These are phyloP conservation scores for Diaporthe caulivora DNA, from an alignment of 2,329 filamentous ascomycete genomes.

Conservation along the genomic window DNA sequence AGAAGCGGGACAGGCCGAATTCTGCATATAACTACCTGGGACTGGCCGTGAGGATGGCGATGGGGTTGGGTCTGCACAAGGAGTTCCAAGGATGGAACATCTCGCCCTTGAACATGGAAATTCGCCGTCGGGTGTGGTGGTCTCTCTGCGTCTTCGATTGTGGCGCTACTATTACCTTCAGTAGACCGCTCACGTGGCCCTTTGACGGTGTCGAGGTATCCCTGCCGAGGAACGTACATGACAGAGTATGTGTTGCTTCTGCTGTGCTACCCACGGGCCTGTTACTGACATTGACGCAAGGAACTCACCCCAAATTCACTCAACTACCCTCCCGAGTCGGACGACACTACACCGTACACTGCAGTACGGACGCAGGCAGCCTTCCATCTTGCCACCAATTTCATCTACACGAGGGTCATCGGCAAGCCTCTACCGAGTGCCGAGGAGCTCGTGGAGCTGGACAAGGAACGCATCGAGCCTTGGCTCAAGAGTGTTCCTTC, in stretches of 20 bases:
- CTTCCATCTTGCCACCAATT: slow-evolving; percentile 58
- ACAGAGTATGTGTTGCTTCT: slow-evolving; percentile 40
- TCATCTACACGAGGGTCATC: slow-evolving; percentile 60
- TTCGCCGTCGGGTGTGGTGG: slow-evolving; percentile 54
- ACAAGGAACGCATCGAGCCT: slow-evolving; percentile 52
- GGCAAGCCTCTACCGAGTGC: slow-evolving; percentile 57
- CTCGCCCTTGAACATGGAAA: slow-evolving; percentile 48
- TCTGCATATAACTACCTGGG: slow-evolving; percentile 64
- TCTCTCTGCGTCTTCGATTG: slow-evolving; percentile 57
- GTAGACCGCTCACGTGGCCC: slow-evolving; percentile 45
- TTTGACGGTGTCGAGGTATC: slow-evolving; percentile 44
- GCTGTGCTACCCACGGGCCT: not conserved
- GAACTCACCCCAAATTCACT: slow-evolving; percentile 51
- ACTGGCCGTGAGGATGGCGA: slow-evolving; percentile 61
- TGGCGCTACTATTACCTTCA: slow-evolving; percentile 54
- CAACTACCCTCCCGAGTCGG: slow-evolving; percentile 50
- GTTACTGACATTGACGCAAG: slow-evolving; percentile 31
- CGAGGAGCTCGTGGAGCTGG: slow-evolving; percentile 54
- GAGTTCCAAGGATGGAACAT: slow-evolving; percentile 54
- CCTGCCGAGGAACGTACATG: slow-evolving; percentile 44
- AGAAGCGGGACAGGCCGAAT: slow-evolving; percentile 64
- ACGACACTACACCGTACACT: slow-evolving; percentile 57
- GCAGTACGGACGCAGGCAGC: slow-evolving; percentile 57
- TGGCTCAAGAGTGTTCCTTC: slow-evolving; percentile 53
- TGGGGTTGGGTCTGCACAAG: slow-evolving; percentile 61